A percentile compares a stretch with the other conserved stretches of the same genome.
phyloP scores from a whole-genome alignment of 495 filamentous ascomycete genomes.

The Tuber brumale region DNA sequence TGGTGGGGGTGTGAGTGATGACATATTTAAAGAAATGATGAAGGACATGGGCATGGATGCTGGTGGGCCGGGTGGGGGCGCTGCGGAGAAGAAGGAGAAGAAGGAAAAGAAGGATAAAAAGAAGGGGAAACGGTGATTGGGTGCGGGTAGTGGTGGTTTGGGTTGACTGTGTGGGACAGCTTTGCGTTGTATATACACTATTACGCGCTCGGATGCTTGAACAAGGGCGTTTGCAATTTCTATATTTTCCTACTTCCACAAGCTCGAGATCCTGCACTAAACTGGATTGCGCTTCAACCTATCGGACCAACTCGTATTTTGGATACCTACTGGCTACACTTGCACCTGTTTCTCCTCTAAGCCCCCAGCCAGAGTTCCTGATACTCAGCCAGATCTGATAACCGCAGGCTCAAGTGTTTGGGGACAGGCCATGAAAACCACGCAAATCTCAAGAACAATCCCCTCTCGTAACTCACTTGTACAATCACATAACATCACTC shows the following conservation, averaged over 20 bases:
- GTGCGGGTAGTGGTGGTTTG: not conserved
- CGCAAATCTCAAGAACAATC: not conserved
- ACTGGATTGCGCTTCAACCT: not conserved
- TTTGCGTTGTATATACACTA: conserved; percentile 2
- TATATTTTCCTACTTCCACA: not conserved
- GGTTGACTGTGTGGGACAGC: not conserved
- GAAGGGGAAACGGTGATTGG: conserved; percentile 32
- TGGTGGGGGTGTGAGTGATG: conserved; percentile 90
- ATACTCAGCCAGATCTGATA: not conserved
- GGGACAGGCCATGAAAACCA: not conserved
- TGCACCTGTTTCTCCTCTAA: not conserved
- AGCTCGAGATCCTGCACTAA: not conserved
- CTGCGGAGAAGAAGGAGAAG: conserved; percentile 43
- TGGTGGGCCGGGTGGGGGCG: conserved; percentile 43
- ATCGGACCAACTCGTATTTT: not conserved
- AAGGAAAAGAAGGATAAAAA: conserved; percentile 51
- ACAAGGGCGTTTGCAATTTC: not conserved
- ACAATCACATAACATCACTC: not conserved
- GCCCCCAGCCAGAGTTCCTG: not conserved
- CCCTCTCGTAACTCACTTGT: not conserved
- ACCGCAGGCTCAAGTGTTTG: not conserved
- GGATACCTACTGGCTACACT: not conserved
- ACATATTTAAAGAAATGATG: conserved; percentile 97
- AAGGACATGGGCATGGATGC: conserved; percentile 68
- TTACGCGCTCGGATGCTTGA: not conserved